Percentiles rank a stretch among this genome's conserved stretches.
Evolutionary conservation across 2,329 filamentous ascomycete genomes (phyloP).

Genomic region (Albifimbria verrucaria): DNA sequence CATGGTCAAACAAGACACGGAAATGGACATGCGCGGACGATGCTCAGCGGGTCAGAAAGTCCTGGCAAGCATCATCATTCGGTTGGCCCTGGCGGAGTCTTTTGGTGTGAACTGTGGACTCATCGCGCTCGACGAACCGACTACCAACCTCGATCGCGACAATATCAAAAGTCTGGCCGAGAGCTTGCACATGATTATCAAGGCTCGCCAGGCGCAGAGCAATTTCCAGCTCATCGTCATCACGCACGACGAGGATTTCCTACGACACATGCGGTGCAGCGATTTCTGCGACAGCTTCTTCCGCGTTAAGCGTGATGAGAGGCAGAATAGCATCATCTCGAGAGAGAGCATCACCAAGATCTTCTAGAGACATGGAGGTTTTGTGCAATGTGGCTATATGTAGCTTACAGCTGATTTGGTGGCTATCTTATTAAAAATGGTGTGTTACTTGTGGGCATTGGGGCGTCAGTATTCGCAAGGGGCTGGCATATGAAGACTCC

Average conservation of each 20-base stretch:
- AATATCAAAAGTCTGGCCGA: conserved; percentile 89
- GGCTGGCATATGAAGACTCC: no score
- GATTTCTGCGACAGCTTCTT: conserved; percentile 94
- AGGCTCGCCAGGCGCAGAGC: conserved; percentile 73
- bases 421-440: no score
- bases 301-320: conserved; percentile 76
- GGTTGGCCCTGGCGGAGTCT: conserved; percentile 90
- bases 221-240: conserved; percentile 99
- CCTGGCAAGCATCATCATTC: conserved; percentile 94
- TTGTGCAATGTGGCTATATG: no score
- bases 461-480: no score
- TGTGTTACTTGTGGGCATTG: no score
- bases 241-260: conserved; percentile 96
- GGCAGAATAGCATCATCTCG: conserved; percentile 85
- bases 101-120: conserved; percentile 95
- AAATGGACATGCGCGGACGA: conserved; percentile 99
- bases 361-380: no score
- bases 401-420: no score
- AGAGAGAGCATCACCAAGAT: conserved; percentile 58
- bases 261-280: conserved; percentile 87
- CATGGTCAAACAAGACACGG: conserved; percentile 95
- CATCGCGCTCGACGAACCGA: conserved; percentile 95
- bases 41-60: conserved; percentile 97
- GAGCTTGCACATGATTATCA: conserved; percentile 84
- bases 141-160: conserved; percentile 91